Conservation (phyloP, 176 grass and related monocot genomes). For the Musa troglodytarum region DNA sequence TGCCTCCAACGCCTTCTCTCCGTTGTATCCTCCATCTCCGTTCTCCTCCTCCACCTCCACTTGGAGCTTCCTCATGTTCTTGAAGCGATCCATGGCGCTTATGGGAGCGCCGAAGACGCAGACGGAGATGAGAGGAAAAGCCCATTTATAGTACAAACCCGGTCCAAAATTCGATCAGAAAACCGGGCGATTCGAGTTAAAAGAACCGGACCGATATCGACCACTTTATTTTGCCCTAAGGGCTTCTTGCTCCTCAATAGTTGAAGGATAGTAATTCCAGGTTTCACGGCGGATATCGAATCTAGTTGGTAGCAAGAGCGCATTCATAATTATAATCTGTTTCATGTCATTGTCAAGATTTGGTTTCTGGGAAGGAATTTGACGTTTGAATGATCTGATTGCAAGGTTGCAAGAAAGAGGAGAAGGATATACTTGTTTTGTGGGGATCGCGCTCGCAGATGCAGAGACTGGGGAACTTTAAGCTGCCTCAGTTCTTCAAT, state of each 20-base stretch:
- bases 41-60: constrained; percentile 21
- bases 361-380: background rate
- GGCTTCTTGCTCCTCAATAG: background rate
- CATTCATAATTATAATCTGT: background rate
- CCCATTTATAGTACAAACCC: background rate
- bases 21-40: background rate
- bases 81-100: constrained; percentile 60
- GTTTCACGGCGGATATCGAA: background rate
- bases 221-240: background rate
- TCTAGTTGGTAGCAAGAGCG: background rate
- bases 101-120: too few relatives aligned
- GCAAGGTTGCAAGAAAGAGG: background rate
- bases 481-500: constrained; percentile 73
- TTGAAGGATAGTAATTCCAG: background rate
- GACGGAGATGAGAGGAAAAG: background rate
- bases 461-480: constrained; percentile 9
- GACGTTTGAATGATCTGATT: background rate
- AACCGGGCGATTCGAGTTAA: background rate
- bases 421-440: background rate
- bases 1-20: background rate
- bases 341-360: background rate
- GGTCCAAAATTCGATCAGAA: background rate
- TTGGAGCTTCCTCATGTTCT: constrained; percentile 44
- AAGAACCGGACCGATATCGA: background rate
- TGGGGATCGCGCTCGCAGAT: background rate